Conservation (phyloP, 2,329 filamentous ascomycete species). For the Penicillium frequentans region DNA sequence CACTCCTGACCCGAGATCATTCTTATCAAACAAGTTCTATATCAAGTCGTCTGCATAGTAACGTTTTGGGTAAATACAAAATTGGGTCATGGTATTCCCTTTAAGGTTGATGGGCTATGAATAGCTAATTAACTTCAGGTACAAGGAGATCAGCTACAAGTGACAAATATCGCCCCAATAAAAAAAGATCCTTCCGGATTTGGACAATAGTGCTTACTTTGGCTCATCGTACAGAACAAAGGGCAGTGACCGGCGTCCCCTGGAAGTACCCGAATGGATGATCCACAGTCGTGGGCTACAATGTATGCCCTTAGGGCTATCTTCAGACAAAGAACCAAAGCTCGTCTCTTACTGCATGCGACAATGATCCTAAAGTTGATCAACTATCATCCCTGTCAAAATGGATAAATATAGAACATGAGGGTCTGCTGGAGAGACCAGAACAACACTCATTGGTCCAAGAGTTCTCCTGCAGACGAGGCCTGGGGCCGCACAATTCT, state of each 20-base stretch:
- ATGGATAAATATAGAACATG: constrained; percentile 24
- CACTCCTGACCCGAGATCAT: not conserved
- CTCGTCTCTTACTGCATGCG: not conserved
- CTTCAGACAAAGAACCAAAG: not conserved
- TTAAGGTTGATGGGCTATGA: not conserved
- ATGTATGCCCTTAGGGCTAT: not conserved
- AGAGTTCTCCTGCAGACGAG: constrained; percentile 14
- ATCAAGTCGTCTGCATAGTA: not conserved
- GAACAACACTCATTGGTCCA: constrained; percentile 1
- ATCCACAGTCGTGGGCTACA: not conserved
- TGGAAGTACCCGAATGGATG: not conserved
- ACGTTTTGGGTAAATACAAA: not conserved
- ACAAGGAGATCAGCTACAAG: not conserved
- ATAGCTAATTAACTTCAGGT: not conserved
- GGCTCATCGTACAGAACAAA: not conserved
- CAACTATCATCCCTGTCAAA: not conserved
- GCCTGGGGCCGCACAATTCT: not conserved
- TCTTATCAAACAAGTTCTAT: no score
- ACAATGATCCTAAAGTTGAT: not conserved
- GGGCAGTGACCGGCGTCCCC: not conserved
- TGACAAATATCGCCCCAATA: not conserved
- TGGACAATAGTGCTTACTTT: not conserved
- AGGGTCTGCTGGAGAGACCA: constrained; percentile 2
- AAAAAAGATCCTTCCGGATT: not conserved
- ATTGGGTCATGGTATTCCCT: not conserved